Percentiles rank a stretch among this genome's conserved stretches.
Conservation (phyloP, 192 early-diverging fungal genomes). For the Thamnidium elegans region DNA sequence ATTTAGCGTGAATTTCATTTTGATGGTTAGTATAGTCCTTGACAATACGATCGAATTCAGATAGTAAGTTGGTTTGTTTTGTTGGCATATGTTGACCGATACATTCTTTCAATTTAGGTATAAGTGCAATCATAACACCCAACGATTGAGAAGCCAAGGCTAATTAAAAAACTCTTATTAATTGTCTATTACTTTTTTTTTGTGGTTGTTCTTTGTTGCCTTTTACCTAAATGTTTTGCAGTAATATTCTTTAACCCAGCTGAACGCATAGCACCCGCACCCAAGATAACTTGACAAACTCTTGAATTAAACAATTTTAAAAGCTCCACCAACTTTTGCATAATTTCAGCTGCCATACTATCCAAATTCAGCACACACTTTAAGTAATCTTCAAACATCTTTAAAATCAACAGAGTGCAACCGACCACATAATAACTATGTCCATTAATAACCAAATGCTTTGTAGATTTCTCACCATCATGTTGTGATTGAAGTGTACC, state of each 20-base stretch:
- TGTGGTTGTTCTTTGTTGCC: not conserved
- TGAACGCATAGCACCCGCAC: slow-evolving; percentile 95
- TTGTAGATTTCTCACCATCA: slow-evolving; percentile 33
- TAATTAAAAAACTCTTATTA: slow-evolving; percentile 16
- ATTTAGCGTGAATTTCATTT: slow-evolving; percentile 82
- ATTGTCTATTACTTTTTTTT: not conserved
- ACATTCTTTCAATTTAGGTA: slow-evolving; percentile 78
- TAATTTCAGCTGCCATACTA: slow-evolving; percentile 74
- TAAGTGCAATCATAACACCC: slow-evolving; percentile 80
- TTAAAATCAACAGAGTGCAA: slow-evolving; percentile 84
- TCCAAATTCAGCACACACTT: slow-evolving; percentile 80
- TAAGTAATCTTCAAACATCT: slow-evolving; percentile 91
- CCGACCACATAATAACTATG: slow-evolving; percentile 84
- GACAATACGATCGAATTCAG: slow-evolving; percentile 85
- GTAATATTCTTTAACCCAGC: slow-evolving; percentile 96
- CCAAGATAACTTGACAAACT: slow-evolving; percentile 95
- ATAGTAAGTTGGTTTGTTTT: slow-evolving; percentile 78
- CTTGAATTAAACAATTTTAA: slow-evolving; percentile 93
- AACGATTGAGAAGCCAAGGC: slow-evolving; percentile 93
- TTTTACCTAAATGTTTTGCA: slow-evolving; percentile 86
- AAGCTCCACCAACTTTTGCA: slow-evolving; percentile 86
- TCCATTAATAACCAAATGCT: slow-evolving; percentile 74
- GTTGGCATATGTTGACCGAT: slow-evolving; percentile 67
- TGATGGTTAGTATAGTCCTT: slow-evolving; percentile 91
- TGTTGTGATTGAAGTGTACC: slow-evolving; percentile 17